Evolutionary conservation across 2,329 filamentous ascomycete species (phyloP).

Genomic region (Didymella keratinophila): DNA sequence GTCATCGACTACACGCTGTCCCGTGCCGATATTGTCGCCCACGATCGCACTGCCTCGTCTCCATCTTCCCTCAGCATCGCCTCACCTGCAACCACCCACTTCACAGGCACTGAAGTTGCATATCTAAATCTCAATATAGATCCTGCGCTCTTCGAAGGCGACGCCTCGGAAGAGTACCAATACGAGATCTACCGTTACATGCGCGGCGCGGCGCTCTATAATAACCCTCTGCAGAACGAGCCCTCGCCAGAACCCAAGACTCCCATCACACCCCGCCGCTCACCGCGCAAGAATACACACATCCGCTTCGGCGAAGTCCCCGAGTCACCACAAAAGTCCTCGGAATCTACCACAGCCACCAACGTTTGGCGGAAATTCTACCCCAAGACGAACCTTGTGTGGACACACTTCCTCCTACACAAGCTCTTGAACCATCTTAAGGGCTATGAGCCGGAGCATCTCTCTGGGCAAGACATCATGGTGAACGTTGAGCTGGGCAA

Average conservation of each 20-base stretch:
- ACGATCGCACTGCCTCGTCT: slow-evolving; percentile 21
- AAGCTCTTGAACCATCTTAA: slow-evolving; percentile 59
- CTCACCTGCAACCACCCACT: slow-evolving; percentile 4
- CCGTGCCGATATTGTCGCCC: slow-evolving; percentile 59
- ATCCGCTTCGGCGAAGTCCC: slow-evolving; percentile 34
- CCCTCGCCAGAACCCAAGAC: slow-evolving; percentile 8
- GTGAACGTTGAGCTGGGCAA: slow-evolving; percentile 22
- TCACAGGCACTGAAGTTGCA: slow-evolving; percentile 44
- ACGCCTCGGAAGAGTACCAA: slow-evolving; percentile 60
- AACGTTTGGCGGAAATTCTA: slow-evolving; percentile 62
- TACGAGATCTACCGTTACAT: slow-evolving; percentile 65
- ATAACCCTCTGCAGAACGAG: slow-evolving; percentile 50
- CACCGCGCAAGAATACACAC: slow-evolving; percentile 38
- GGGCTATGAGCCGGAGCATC: slow-evolving; percentile 30
- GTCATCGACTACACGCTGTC: slow-evolving; percentile 74
- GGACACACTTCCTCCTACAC: slow-evolving; percentile 68
- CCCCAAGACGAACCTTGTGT: slow-evolving; percentile 69
- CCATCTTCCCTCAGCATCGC: slow-evolving; percentile 17
- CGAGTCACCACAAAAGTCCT: slow-evolving; percentile 9
- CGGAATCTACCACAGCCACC: neutral
- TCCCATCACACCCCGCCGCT: slow-evolving; percentile 29
- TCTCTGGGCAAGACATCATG: slow-evolving; percentile 26
- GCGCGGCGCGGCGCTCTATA: slow-evolving; percentile 55
- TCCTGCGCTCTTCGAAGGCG: slow-evolving; percentile 55
- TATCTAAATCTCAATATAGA: slow-evolving; percentile 58